A percentile compares a stretch with the other conserved stretches of the same genome.
Evolutionary conservation across 2,329 filamentous ascomycete species (phyloP).

Genomic region (Mycocentrospora acerina): DNA sequence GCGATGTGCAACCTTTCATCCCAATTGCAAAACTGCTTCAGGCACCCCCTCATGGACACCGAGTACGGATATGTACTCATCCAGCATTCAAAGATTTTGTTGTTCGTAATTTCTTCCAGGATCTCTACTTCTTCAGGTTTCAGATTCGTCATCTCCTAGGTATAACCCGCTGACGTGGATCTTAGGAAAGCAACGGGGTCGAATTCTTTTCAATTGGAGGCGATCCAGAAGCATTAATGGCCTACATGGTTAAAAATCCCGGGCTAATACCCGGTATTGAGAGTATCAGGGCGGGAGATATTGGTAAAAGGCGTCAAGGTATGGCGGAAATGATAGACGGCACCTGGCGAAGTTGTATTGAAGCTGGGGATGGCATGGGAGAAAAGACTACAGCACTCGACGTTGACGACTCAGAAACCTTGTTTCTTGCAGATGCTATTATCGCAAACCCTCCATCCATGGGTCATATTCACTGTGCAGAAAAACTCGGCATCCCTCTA

Average conservation of each 20-base stretch:
- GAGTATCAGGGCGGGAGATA: constrained; percentile 32
- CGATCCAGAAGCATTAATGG: constrained; percentile 49
- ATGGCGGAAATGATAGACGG: constrained; percentile 34
- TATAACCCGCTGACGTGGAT: neutral
- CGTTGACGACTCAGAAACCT: constrained; percentile 32
- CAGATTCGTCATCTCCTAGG: no score
- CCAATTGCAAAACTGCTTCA: constrained; percentile 56
- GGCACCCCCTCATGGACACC: constrained; percentile 19
- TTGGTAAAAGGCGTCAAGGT: constrained; percentile 32
- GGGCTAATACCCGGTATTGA: constrained; percentile 39
- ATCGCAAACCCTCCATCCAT: constrained; percentile 29
- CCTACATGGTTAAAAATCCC: constrained; percentile 54
- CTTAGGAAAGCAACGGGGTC: constrained; percentile 21
- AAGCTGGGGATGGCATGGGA: constrained; percentile 38
- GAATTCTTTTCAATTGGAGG: constrained; percentile 44
- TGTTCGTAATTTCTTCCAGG: constrained; percentile 9
- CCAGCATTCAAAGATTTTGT: constrained; percentile 21
- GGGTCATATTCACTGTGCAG: constrained; percentile 63
- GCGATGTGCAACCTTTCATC: constrained; percentile 62
- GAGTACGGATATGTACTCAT: constrained; percentile 35
- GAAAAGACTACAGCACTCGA: constrained; percentile 9
- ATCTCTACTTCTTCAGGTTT: no score
- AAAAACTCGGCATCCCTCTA: constrained; percentile 70
- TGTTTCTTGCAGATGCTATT: constrained; percentile 71
- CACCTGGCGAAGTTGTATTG: constrained; percentile 42